These are phyloP conservation scores for Leishmania turanica DNA, from an alignment of 208 protist genomes.

Conservation along the genomic window DNA sequence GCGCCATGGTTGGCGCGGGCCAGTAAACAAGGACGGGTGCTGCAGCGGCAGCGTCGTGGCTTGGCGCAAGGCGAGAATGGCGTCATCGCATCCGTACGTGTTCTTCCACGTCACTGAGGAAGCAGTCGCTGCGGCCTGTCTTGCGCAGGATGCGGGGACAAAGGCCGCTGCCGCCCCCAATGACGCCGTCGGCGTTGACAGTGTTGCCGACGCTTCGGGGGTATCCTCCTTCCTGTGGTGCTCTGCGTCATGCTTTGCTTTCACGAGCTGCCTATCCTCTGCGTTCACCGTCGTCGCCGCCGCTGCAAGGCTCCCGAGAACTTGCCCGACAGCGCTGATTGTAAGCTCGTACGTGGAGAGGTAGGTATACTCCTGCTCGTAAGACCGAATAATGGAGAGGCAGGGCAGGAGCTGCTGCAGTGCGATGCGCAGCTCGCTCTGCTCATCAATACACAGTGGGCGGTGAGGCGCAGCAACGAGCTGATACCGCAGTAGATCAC, in stretches of 20 bases:
- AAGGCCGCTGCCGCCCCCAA: not conserved
- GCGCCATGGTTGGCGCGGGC: slow-evolving; percentile 94
- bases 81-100: slow-evolving; percentile 95
- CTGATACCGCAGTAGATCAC: slow-evolving; percentile 23
- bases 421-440: slow-evolving; percentile 10
- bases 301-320: slow-evolving; percentile 6
- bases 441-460: slow-evolving; percentile 6
- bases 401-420: slow-evolving; percentile 37
- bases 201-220: not conserved
- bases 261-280: not conserved
- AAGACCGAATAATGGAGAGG: slow-evolving; percentile 41
- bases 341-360: slow-evolving; percentile 18
- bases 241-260: not conserved
- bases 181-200: not conserved
- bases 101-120: slow-evolving; percentile 17
- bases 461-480: not conserved
- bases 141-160: not conserved
- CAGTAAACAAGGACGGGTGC: slow-evolving; percentile 97
- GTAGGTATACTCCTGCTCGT: slow-evolving; percentile 23
- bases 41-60: slow-evolving; percentile 96
- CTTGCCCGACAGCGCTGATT: slow-evolving; percentile 15
- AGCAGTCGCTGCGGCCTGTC: not conserved
- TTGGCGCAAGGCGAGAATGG: slow-evolving; percentile 97
- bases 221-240: not conserved
- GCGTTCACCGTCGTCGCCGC: not conserved